Evolutionary conservation across 305 asterid genomes (phyloP).

Genomic region (Fraxinus paxiana): DNA sequence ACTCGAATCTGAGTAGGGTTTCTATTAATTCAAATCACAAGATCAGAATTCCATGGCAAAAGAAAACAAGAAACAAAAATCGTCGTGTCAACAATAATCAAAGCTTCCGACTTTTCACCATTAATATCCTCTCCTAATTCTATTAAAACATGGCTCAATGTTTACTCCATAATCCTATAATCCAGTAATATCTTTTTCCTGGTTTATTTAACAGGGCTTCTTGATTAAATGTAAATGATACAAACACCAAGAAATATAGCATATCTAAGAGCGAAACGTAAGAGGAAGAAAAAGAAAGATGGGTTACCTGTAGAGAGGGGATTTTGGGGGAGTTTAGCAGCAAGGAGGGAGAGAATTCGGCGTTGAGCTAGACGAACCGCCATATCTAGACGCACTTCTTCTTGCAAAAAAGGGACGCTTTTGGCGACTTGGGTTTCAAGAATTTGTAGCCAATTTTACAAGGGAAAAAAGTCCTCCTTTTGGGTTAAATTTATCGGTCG

Average conservation of each 20-base stretch:
- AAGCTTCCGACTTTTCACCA: not conserved
- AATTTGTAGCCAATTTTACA: conserved; percentile 4
- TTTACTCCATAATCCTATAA: not conserved
- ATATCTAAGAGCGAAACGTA: not conserved
- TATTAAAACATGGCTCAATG: not conserved
- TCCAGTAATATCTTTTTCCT: not conserved
- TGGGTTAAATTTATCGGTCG: too few species aligned
- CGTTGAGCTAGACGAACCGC: conserved; percentile 46
- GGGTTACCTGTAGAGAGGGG: conserved; percentile 40
- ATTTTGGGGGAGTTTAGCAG: conserved; percentile 30
- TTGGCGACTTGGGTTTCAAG: not conserved
- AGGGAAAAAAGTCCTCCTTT: not conserved
- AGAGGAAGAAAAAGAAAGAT: not conserved
- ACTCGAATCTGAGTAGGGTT: not conserved
- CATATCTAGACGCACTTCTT: conserved; percentile 27
- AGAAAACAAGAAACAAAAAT: not conserved
- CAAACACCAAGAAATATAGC: not conserved
- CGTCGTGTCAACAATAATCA: not conserved
- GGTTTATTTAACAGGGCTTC: not conserved
- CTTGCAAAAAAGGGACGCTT: not conserved
- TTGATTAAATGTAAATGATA: not conserved
- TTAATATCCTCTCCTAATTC: not conserved
- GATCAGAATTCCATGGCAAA: not conserved
- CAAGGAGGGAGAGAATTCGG: conserved; percentile 51
- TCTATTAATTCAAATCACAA: not conserved